Base-by-base conservation (phyloP, 345 rosid genomes). In the Salix suchowensis region DNA sequence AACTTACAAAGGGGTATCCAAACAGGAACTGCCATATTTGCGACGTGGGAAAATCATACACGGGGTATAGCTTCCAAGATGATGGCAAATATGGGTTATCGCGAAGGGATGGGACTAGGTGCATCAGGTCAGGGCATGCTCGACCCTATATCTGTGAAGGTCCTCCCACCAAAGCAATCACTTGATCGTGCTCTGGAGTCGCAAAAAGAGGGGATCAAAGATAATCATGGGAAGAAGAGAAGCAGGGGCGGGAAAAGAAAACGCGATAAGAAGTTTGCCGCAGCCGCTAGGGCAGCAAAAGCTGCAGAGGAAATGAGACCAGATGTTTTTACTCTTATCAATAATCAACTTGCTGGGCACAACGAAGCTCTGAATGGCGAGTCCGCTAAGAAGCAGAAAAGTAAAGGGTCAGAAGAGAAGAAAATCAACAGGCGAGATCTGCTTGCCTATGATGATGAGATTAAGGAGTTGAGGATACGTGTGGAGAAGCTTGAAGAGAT, bases 51-150 rank as follows among this genome's bases (percentile, higher is more conserved):
- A 86, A 96, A 92, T 76, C 98, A 93, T 87, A 92, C 98, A 0
- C 85, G 98, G 37, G 99, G 98, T 13, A 82, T 93, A 77, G 98
- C 99, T 67, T 96, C 98, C 32, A 93, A 91, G 91, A 89, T 93
- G 97, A 93, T 93, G 99, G 96, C 94, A 60, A 92, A 70, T 79
- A 93, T 96, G 99, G 98, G 98, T 42, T 92, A 92, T 73, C 91
- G 95, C 18, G 92, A 90, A 82, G 98, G 99, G 50, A 92, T 92
- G 98, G 99, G 98, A 55, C 85, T 93, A 80, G 99, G 97, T 2
- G 89, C 76, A 68, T 80, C 94, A 9, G 94, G 98, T 48, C 98
- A 93, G 82, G 98, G 97, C 79, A 92, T 91, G 85, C n/a, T 90
- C 79, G 71, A 90, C 68, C 99, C 99, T 16, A 80, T 96, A 73